Evolutionary conservation across 495 filamentous ascomycete species (phyloP).

Genomic region (Xylaria longipes): DNA sequence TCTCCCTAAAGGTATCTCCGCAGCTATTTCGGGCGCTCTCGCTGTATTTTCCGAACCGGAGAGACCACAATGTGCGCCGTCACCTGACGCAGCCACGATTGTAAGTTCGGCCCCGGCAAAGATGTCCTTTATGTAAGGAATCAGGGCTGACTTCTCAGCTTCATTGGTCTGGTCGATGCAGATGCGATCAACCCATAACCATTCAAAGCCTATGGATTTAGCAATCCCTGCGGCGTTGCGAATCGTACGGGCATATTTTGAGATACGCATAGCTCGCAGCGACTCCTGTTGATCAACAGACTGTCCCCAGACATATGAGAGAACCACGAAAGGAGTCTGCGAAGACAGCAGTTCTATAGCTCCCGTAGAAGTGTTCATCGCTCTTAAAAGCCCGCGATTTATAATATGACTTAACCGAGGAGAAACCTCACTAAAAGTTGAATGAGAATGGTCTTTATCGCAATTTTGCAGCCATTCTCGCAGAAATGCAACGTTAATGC

Average conservation of each 20-base stretch:
- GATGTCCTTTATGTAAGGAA: slow-evolving; percentile 14
- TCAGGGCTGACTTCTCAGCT: background rate
- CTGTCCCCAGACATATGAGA: slow-evolving; percentile 6
- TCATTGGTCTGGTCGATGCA: slow-evolving; percentile 11
- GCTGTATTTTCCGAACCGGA: background rate
- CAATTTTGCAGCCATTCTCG: too few relatives aligned
- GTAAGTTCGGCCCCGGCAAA: background rate
- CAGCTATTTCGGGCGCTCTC: background rate
- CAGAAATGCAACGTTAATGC: background rate
- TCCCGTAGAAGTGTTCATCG: slow-evolving; percentile 12
- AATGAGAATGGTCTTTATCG: too few relatives aligned
- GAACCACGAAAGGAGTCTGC: background rate
- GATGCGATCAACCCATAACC: slow-evolving; percentile 13
- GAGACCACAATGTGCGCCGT: background rate
- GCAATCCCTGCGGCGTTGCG: background rate
- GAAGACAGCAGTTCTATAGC: background rate
- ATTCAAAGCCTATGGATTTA: background rate
- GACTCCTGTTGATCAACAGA: background rate
- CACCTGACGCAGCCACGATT: background rate
- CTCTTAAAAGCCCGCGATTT: background rate
- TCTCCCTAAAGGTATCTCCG: background rate
- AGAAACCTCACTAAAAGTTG: too few relatives aligned
- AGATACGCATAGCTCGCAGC: background rate
- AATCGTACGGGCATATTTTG: background rate
- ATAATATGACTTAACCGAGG: background rate